Evolutionary conservation across 768 basidiomycete species (phyloP), one percentile per base, ranked within the genome.

Genomic region (Porphyrellus cyaneotinctus): DNA sequence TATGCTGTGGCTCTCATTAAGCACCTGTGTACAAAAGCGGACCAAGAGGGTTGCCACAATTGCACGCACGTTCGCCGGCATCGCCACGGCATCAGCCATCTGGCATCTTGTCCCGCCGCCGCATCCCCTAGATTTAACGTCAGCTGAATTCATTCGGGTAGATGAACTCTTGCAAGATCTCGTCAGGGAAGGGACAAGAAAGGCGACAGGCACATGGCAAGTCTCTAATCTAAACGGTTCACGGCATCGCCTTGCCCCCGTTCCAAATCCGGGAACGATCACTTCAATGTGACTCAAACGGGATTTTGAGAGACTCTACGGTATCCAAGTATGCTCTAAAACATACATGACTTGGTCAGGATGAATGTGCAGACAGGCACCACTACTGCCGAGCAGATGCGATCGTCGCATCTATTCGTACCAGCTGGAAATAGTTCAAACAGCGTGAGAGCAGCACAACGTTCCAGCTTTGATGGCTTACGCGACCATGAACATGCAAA

Each of bases 401-500:
- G 58, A 53, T 24, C 33, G 38, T 45, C 51, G 47, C 56, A 58
- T 72, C 73, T 80, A 89, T 72, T 90, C 88, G 66, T 90, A 88
- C 88, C 88, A 89, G 60, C 87, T 88, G 67, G 53, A 55, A 57
- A 59, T 54, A 55, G 53, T 49, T 52, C 49, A 41, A 31, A 35
- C 23, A 45, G 39, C 57, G 58, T 65, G 57, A 64, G 59, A 64
- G 28, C 51, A 49, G 45, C 44, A 51, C 47, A 44, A 36, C 59
- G 33, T 41, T 31, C 52, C 50, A 52, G 23, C 18, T 55, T 20
- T 49, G 46, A 64, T 46, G 58, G 81, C 88, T 83, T 79, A 92
- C 88, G 90, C 90, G 67, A 92, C 90, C 65, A 88, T 68, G 69
- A 91, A 86, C 92, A 95, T 95, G 76, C 91, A 94, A 65, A 80